Evolutionary conservation across 768 basidiomycete genomes (phyloP).

Genomic region (Podaxis rugospora): DNA sequence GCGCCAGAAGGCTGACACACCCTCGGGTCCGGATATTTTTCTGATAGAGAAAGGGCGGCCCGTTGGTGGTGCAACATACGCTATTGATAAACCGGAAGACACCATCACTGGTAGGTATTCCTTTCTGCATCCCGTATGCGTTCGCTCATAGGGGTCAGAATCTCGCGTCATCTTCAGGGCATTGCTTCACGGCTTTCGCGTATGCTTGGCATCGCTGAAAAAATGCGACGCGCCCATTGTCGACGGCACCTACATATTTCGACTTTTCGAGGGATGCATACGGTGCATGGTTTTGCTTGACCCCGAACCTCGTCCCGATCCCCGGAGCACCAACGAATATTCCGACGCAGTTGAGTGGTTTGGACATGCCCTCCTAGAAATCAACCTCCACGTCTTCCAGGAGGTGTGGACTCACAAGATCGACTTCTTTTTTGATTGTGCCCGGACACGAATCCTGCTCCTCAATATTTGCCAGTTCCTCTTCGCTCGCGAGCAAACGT

Average conservation of each 20-base stretch:
- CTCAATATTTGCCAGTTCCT: conserved; percentile 84
- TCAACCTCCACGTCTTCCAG: conserved; percentile 90
- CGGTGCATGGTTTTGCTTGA: conserved; percentile 84
- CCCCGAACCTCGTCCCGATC: conserved; percentile 44
- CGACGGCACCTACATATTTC: conserved; percentile 82
- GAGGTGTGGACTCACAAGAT: conserved; percentile 95
- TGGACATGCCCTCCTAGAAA: conserved; percentile 68
- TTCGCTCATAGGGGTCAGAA: conserved; percentile 44
- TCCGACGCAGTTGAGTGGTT: conserved; percentile 87
- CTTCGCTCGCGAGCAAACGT: conserved; percentile 70
- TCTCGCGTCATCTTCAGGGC: conserved; percentile 84
- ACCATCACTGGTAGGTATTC: conserved; percentile 63
- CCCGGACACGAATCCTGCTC: conserved; percentile 70
- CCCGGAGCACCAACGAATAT: conserved; percentile 38
- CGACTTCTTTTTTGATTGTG: conserved; percentile 82
- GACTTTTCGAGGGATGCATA: conserved; percentile 83
- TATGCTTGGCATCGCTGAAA: conserved; percentile 69
- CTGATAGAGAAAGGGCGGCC: conserved; percentile 86
- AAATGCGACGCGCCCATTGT: conserved; percentile 75
- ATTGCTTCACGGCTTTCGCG: conserved; percentile 83
- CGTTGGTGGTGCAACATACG: conserved; percentile 70
- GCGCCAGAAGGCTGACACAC: conserved; percentile 39
- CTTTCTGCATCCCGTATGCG: neutral
- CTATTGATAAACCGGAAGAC: conserved; percentile 79
- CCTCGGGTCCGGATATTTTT: conserved; percentile 43